Evolutionary conservation across 2,329 filamentous ascomycete genomes (phyloP).

Genomic region (Neopestalotiopsis clavispora): DNA sequence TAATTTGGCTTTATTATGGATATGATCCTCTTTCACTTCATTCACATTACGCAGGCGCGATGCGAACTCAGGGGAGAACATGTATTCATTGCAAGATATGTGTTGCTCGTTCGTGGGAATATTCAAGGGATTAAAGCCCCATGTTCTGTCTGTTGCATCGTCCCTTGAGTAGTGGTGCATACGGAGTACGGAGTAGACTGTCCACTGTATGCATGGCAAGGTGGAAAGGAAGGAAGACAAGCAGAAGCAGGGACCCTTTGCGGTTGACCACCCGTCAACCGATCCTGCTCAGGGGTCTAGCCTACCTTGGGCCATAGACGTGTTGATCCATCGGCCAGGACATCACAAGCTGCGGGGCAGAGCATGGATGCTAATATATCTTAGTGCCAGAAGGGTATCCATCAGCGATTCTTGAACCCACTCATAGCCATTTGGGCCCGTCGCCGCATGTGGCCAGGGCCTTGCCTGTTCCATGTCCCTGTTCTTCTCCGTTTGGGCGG

Average conservation of each 20-base stretch:
- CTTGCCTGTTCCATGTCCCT: background rate
- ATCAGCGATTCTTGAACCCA: background rate
- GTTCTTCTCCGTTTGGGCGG: background rate
- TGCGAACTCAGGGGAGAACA: background rate
- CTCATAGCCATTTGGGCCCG: background rate
- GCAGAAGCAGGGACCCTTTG: background rate
- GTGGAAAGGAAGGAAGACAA: background rate
- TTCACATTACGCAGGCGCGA: background rate
- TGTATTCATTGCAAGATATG: background rate
- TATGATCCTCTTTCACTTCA: background rate
- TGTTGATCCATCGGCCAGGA: background rate
- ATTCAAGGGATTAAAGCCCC: too few species aligned
- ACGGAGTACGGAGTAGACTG: background rate
- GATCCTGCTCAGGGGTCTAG: background rate
- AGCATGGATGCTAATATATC: slow-evolving; percentile 1
- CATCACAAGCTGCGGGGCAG: background rate
- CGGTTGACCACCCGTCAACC: background rate
- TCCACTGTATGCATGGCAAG: background rate
- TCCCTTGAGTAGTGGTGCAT: too few species aligned
- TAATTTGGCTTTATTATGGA: background rate
- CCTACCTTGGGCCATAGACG: background rate
- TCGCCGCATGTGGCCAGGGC: background rate
- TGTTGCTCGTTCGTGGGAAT: too few species aligned
- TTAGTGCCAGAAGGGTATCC: background rate
- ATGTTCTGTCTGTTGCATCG: too few species aligned